phyloP scores from a whole-genome alignment of 768 basidiomycete genomes.

The Panaeolus papilionaceus region DNA sequence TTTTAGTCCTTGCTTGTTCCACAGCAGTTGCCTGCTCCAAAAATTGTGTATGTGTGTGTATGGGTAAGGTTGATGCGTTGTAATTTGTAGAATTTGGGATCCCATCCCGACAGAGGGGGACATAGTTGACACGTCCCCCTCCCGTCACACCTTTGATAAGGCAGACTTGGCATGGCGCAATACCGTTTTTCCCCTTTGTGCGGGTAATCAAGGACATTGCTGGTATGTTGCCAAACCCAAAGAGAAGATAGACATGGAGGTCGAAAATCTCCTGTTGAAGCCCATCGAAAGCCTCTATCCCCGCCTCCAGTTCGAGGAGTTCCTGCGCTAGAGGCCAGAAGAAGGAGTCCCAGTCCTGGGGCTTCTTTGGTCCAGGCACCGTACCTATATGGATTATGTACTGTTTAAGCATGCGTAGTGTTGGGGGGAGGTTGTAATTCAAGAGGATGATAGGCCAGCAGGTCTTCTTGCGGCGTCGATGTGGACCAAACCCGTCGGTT shows the following conservation, averaged over 20 bases:
- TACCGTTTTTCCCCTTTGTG: slow-evolving; percentile 47
- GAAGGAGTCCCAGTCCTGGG: too few relatives aligned
- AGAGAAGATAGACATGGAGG: slow-evolving; percentile 28
- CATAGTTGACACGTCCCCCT: slow-evolving; percentile 28
- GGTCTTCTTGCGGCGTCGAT: slow-evolving; percentile 37
- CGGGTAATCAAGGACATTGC: slow-evolving; percentile 27
- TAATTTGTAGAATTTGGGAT: slow-evolving; percentile 20
- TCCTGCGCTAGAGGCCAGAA: too few relatives aligned
- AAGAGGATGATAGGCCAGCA: slow-evolving; percentile 35
- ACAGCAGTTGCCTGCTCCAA: slow-evolving; percentile 29
- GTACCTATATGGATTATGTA: too few relatives aligned
- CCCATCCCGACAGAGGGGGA: slow-evolving; percentile 29
- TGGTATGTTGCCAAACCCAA: slow-evolving; percentile 30
- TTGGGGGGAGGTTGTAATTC: too few relatives aligned
- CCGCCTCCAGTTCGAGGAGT: too few relatives aligned
- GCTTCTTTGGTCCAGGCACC: too few relatives aligned
- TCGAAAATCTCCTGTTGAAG: slow-evolving; percentile 24
- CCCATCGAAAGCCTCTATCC: too few relatives aligned
- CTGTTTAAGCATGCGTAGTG: too few relatives aligned
- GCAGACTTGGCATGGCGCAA: slow-evolving; percentile 43
- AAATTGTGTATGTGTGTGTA: slow-evolving; percentile 32
- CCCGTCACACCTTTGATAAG: slow-evolving; percentile 33
- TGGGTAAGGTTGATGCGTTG: slow-evolving; percentile 38
- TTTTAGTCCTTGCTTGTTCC: slow-evolving; percentile 26
- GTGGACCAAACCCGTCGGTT: slow-evolving; percentile 49